Conservation (phyloP, 331 rosid species). For the Saraca asoca region DNA sequence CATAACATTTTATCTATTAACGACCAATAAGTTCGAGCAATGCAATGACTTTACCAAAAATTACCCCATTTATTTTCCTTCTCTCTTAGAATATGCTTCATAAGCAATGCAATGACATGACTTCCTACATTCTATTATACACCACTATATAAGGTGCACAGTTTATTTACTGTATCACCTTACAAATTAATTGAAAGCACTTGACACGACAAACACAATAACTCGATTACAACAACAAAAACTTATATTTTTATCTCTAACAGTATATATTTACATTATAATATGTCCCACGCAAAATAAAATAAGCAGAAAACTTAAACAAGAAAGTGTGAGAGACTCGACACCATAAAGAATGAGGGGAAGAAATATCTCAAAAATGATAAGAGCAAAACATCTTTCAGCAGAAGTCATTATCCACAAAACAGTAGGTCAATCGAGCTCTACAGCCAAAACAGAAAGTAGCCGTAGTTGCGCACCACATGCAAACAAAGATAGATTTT, state of each 20-base stretch:
- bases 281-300: conserved; percentile 9
- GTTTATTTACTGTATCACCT: too few species aligned
- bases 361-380: conserved; percentile 24
- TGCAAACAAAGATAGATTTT: conserved; percentile 34
- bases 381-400: conserved; percentile 34
- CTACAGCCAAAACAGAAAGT: conserved; percentile 29
- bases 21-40: background rate
- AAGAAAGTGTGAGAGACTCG: conserved; percentile 20
- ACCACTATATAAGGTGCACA: too few species aligned
- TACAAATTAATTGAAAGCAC: too few species aligned
- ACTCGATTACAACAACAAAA: too few species aligned
- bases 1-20: background rate
- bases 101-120: too few species aligned
- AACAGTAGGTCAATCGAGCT: conserved; percentile 49
- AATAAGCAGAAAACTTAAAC: conserved; percentile 19
- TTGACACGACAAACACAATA: too few species aligned
- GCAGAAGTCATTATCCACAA: conserved; percentile 63
- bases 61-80: too few species aligned
- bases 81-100: too few species aligned
- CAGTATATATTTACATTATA: too few species aligned
- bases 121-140: too few species aligned
- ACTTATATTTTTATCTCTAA: too few species aligned
- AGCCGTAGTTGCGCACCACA: background rate
- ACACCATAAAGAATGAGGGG: conserved; percentile 21
- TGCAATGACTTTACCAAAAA: too few species aligned